Evolutionary conservation across 208 protist genomes (phyloP).

Genomic region (Borovskyia barvae): DNA sequence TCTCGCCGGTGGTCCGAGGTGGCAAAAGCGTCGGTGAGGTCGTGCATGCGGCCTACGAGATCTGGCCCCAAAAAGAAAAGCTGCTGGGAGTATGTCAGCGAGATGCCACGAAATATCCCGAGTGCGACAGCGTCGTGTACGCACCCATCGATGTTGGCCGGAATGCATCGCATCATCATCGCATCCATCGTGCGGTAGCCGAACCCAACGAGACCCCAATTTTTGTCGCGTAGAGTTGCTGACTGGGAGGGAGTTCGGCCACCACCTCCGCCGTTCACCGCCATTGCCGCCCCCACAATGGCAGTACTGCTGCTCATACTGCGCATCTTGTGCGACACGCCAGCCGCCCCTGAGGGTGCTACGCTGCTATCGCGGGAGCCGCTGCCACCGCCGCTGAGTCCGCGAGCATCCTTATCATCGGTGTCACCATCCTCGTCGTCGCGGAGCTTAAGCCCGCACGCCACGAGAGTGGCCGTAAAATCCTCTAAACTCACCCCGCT

Average conservation of each 20-base stretch:
- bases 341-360: neutral
- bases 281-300: neutral
- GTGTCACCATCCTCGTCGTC: conserved; percentile 17
- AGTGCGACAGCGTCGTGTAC: conserved; percentile 57
- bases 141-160: conserved; percentile 50
- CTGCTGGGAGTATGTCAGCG: conserved; percentile 47
- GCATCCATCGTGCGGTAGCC: conserved; percentile 56
- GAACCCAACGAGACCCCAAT: conserved; percentile 50
- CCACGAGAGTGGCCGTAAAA: conserved; percentile 71
- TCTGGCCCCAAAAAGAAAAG: conserved; percentile 44
- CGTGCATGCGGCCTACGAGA: conserved; percentile 64
- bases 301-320: conserved; percentile 8
- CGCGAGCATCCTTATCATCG: conserved; percentile 7
- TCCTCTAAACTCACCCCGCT: conserved; percentile 57
- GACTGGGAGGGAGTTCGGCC: neutral
- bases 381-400: no score
- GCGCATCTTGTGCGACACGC: conserved; percentile 6
- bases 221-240: conserved; percentile 13
- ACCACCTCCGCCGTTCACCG: conserved; percentile 1
- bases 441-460: conserved; percentile 73
- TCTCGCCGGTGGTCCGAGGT: conserved; percentile 52
- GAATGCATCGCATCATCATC: conserved; percentile 56
- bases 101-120: conserved; percentile 63
- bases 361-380: neutral
- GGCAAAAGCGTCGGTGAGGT: conserved; percentile 72